Conservation (phyloP, 805 yeast species). For the Metschnikowia bowlesiae region DNA sequence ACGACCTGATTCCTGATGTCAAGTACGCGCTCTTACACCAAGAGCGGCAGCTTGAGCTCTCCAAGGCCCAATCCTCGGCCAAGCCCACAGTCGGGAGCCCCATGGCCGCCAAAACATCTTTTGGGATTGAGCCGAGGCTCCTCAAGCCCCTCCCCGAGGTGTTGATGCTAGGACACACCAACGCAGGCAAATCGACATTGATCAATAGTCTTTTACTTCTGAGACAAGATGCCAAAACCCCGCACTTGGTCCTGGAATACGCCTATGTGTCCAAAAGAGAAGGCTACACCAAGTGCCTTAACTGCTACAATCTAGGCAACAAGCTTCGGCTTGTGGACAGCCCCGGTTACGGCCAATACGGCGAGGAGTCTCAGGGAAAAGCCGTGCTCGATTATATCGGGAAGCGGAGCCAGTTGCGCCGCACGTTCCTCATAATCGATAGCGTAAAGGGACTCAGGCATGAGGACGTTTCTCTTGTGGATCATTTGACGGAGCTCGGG, state of each 20-base stretch:
- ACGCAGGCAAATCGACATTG: conserved; percentile 81
- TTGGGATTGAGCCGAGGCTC: conserved; percentile 32
- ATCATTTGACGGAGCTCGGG: conserved; percentile 49
- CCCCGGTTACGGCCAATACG: conserved; percentile 86
- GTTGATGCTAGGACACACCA: conserved; percentile 72
- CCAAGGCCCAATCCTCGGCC: conserved; percentile 18
- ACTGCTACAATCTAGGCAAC: conserved; percentile 65
- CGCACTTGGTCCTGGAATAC: conserved; percentile 26
- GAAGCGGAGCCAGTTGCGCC: conserved; percentile 48
- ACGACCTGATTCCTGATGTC: conserved; percentile 56
- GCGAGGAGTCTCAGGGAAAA: conserved; percentile 63
- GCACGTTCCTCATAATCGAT: conserved; percentile 60
- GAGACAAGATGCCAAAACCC: conserved; percentile 23
- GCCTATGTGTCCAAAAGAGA: conserved; percentile 56
- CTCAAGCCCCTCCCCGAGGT: conserved; percentile 58
- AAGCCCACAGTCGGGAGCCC: neutral
- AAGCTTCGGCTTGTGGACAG: conserved; percentile 69
- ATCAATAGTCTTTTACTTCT: conserved; percentile 56
- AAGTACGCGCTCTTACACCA: conserved; percentile 23
- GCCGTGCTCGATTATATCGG: conserved; percentile 60
- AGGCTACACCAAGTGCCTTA: conserved; percentile 61
- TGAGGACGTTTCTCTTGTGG: conserved; percentile 52
- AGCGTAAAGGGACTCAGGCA: conserved; percentile 55
- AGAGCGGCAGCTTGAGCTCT: conserved; percentile 15
- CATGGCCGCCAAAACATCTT: conserved; percentile 11